Base-by-base conservation (phyloP, 495 filamentous ascomycete genomes). In the Melanomma pulvis-pyrius region DNA sequence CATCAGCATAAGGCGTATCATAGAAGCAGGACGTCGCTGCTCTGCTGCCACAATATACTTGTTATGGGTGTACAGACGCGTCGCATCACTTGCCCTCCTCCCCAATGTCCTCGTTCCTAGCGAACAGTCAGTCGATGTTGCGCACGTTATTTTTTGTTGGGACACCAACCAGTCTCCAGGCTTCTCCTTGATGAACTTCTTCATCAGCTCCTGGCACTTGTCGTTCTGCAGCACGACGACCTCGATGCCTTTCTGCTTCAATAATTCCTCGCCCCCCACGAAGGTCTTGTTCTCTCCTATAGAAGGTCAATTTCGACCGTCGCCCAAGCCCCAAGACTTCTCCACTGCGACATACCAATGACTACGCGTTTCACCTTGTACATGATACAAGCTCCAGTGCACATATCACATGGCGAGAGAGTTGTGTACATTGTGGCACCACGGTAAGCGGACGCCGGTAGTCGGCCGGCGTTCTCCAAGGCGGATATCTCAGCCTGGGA, bases 401-500 rank as follows among this genome's bases (percentile, higher is more conserved):
- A 93, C 91, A 94, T 94, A 74, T 92, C 88, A 74, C 92, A 96
- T 0, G 90, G 92, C 15, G 91, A 93, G 4, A 96, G 79, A 1
- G 92, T 93, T 9, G 91, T 94, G 76, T 91, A 94, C 88, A 94
- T 92, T 4, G 91, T 94, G 46, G 86, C 81, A 46, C 89, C 88
- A 68, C 81, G 77, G 76, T 93, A 94, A 21, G 84, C 84, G 0
- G 82, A 83, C 13, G 88, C 89, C 39, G 88, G 86, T 41, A 92
- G 83, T 57, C 90, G 87, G 41, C 91, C 91, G 0, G 90, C 87
- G 75, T 89, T 88, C 62, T 92, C 88, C 44, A 96, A 82, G 11
- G 89, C 86, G 12, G 91, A 86, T 53, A 91, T 93, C 74, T 96
- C 91, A 52, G 86, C 91, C 90, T 93, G 63, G 30, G 22, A 24